Evolutionary conservation across 2,329 filamentous ascomycete genomes (phyloP).

Genomic region (Endoconidiophora polonica): DNA sequence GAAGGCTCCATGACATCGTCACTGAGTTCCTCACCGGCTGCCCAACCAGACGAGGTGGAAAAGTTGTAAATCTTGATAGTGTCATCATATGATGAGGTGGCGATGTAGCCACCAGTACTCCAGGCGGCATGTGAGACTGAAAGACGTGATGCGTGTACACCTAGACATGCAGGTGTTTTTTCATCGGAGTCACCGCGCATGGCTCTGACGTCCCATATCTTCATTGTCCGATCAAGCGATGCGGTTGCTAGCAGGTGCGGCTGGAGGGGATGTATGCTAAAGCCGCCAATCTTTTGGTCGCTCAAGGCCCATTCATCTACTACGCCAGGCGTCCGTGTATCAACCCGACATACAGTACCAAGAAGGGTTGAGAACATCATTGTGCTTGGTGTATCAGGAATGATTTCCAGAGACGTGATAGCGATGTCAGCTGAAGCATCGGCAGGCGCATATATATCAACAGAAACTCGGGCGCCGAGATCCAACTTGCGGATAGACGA

Average conservation of each 20-base stretch:
- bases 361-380: slow-evolving; percentile 79
- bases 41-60: slow-evolving; percentile 41
- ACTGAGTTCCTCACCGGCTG: slow-evolving; percentile 37
- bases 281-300: slow-evolving; percentile 92
- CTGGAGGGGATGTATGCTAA: slow-evolving; percentile 63
- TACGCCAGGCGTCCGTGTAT: slow-evolving; percentile 27
- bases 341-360: slow-evolving; percentile 65
- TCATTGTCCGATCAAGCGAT: slow-evolving; percentile 73
- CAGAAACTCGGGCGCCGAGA: slow-evolving; percentile 59
- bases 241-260: slow-evolving; percentile 78
- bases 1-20: slow-evolving; percentile 51
- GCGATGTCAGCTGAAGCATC: slow-evolving; percentile 56
- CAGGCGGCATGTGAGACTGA: slow-evolving; percentile 89
- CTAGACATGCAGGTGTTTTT: slow-evolving; percentile 50
- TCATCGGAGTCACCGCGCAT: slow-evolving; percentile 49
- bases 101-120: slow-evolving; percentile 69
- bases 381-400: slow-evolving; percentile 49
- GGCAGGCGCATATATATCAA: slow-evolving; percentile 63
- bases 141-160: slow-evolving; percentile 64
- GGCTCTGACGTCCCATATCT: slow-evolving; percentile 82
- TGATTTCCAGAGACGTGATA: slow-evolving; percentile 72
- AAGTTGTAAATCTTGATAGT: slow-evolving; percentile 87
- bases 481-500: slow-evolving; percentile 81
- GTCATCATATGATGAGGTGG: slow-evolving; percentile 88
- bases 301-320: slow-evolving; percentile 45